Evolutionary conservation across 768 basidiomycete genomes (phyloP).

Genomic region (Suillus bovinus): DNA sequence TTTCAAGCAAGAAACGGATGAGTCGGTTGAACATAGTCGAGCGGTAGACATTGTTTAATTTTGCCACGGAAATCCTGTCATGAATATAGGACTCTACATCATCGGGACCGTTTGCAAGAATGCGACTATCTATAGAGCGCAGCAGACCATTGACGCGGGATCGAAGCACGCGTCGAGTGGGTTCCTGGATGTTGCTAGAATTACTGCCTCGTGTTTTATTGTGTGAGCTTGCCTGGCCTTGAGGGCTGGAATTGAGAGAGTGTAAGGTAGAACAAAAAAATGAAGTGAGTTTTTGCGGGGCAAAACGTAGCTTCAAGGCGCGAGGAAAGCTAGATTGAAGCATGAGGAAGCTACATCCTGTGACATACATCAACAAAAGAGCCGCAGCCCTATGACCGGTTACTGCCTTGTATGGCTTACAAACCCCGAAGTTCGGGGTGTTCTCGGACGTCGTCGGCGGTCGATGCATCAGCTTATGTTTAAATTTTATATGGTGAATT

Average conservation of each 20-base stretch:
- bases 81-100: constrained; percentile 25
- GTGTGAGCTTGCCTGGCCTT: no score
- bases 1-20: constrained; percentile 42
- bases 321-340: neutral
- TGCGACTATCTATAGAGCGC: constrained; percentile 26
- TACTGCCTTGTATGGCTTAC: no score
- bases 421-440: no score
- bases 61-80: constrained; percentile 21
- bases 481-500: no score
- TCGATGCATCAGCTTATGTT: no score
- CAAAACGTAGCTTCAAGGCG: neutral
- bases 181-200: neutral
- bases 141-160: constrained; percentile 29
- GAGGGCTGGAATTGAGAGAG: neutral
- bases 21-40: constrained; percentile 37
- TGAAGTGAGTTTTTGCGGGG: neutral
- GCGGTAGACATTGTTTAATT: constrained; percentile 31
- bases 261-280: neutral
- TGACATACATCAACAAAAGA: no score
- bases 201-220: neutral
- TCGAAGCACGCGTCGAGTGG: constrained; percentile 6
- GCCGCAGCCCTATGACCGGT: no score
- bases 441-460: no score
- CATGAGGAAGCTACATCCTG: no score
- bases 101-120: constrained; percentile 22